These are phyloP conservation scores for Rhynchosporium secalis DNA, from an alignment of 2,329 filamentous ascomycete genomes.

Conservation along the genomic window DNA sequence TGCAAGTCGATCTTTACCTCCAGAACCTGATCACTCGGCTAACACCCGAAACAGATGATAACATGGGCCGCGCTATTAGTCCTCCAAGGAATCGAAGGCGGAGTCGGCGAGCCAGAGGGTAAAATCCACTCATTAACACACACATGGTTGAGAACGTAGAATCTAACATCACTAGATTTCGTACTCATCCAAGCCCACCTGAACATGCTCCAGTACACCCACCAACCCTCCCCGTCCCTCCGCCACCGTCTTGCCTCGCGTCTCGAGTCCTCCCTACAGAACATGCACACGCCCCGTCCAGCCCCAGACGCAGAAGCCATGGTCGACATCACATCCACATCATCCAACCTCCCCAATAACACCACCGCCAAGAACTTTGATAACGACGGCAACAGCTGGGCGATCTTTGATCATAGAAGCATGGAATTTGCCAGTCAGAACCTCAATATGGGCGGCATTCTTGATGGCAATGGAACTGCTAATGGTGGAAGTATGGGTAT, in stretches of 20 bases:
- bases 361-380: not conserved
- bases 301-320: slow-evolving; percentile 22
- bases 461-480: not conserved
- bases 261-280: slow-evolving; percentile 31
- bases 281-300: slow-evolving; percentile 29
- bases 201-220: slow-evolving; percentile 30
- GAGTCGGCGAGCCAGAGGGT: slow-evolving; percentile 44
- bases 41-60: slow-evolving; percentile 39
- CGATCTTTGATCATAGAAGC: slow-evolving; percentile 31
- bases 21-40: not conserved
- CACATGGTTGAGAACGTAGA: not conserved
- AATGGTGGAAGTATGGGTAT: not conserved
- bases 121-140: slow-evolving; percentile 9
- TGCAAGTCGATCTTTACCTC: slow-evolving; percentile 17
- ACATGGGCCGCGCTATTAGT: slow-evolving; percentile 49
- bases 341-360: slow-evolving; percentile 6
- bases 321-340: slow-evolving; percentile 11
- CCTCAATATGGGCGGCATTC: not conserved
- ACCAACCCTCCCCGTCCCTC: slow-evolving; percentile 28
- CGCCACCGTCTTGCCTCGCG: slow-evolving; percentile 29
- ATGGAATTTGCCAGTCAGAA: slow-evolving; percentile 11
- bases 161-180: slow-evolving; percentile 21
- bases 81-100: slow-evolving; percentile 45
- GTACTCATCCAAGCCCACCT: slow-evolving; percentile 31
- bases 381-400: slow-evolving; percentile 18